A percentile compares a stretch with the other conserved stretches of the same genome.
Evolutionary conservation across 306 rosid species (phyloP).

Genomic region (Chamaecrista fasciculata): DNA sequence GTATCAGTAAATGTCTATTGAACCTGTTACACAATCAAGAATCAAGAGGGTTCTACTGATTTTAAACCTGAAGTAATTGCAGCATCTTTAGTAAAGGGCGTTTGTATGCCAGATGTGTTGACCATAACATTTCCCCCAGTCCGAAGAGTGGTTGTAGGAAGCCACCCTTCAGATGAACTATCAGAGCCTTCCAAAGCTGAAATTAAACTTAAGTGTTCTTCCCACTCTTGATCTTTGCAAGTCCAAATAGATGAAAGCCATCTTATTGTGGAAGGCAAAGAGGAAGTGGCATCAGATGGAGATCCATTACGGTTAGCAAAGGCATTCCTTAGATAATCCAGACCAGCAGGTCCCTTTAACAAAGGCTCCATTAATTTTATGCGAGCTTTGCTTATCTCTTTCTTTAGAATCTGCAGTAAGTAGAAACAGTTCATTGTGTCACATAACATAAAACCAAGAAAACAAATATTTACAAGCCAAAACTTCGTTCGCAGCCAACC

Average conservation of each 20-base stretch:
- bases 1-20: not conserved
- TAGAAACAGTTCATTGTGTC: slow-evolving; percentile 18
- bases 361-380: slow-evolving; percentile 70
- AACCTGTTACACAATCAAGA: not conserved
- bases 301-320: slow-evolving; percentile 73
- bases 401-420: slow-evolving; percentile 69
- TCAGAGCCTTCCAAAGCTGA: slow-evolving; percentile 40
- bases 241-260: slow-evolving; percentile 72
- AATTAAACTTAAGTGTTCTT: slow-evolving; percentile 48
- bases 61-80: slow-evolving; percentile 44
- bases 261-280: slow-evolving; percentile 55
- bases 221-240: slow-evolving; percentile 83
- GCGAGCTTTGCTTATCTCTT: slow-evolving; percentile 90
- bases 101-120: slow-evolving; percentile 38
- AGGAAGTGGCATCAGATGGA: slow-evolving; percentile 60
- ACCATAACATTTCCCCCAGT: slow-evolving; percentile 69
- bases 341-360: slow-evolving; percentile 83
- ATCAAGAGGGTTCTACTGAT: not conserved
- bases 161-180: slow-evolving; percentile 49
- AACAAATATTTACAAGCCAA: not conserved
- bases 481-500: not conserved
- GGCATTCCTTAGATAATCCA: slow-evolving; percentile 81
- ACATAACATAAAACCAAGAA: slow-evolving; percentile 16
- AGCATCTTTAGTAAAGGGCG: slow-evolving; percentile 30
- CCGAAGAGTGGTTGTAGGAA: slow-evolving; percentile 74